Percentiles rank a stretch among this genome's conserved stretches.
Evolutionary conservation across 2,329 filamentous ascomycete species (phyloP).

Genomic region (Aspergillus fumigatus): DNA sequence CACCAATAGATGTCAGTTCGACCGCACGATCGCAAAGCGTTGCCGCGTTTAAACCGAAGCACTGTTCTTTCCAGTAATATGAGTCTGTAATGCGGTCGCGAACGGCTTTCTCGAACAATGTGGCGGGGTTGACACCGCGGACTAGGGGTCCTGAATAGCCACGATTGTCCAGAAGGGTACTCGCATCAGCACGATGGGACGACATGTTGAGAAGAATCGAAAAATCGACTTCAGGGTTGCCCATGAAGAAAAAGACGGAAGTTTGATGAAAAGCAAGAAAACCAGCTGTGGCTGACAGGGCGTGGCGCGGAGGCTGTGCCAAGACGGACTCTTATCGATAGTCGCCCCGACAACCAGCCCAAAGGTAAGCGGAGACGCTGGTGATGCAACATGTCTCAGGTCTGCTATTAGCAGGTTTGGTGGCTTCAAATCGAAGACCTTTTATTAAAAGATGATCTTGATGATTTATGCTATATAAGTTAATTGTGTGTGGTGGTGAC

Average conservation of each 20-base stretch:
- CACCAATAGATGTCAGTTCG: slow-evolving; percentile 77
- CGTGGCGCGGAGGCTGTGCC: slow-evolving; percentile 9
- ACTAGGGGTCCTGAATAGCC: slow-evolving; percentile 72
- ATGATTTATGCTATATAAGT: not conserved
- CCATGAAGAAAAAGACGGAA: slow-evolving; percentile 3
- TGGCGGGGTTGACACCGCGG: slow-evolving; percentile 90
- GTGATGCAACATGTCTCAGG: not conserved
- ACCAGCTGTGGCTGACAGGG: not conserved
- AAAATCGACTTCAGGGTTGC: slow-evolving; percentile 20
- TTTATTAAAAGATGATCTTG: not conserved
- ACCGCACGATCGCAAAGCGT: slow-evolving; percentile 83
- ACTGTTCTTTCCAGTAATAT: slow-evolving; percentile 99
- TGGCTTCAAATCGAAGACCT: not conserved
- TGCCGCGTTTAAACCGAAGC: slow-evolving; percentile 84
- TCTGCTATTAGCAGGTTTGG: not conserved
- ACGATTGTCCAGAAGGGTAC: slow-evolving; percentile 77
- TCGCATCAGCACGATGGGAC: slow-evolving; percentile 71
- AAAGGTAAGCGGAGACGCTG: slow-evolving; percentile 15
- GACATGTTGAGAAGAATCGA: slow-evolving; percentile 48
- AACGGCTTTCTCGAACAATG: slow-evolving; percentile 91
- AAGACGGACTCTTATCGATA: slow-evolving; percentile 35
- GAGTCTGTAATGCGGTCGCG: slow-evolving; percentile 92
- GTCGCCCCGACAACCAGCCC: slow-evolving; percentile 30
- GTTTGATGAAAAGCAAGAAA: slow-evolving; percentile 1
- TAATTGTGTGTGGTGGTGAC: not conserved